A percentile compares a stretch with the other conserved stretches of the same genome.
These are phyloP conservation scores for Trypanosoma conorhini DNA, from an alignment of 208 protist genomes.

Conservation along the genomic window DNA sequence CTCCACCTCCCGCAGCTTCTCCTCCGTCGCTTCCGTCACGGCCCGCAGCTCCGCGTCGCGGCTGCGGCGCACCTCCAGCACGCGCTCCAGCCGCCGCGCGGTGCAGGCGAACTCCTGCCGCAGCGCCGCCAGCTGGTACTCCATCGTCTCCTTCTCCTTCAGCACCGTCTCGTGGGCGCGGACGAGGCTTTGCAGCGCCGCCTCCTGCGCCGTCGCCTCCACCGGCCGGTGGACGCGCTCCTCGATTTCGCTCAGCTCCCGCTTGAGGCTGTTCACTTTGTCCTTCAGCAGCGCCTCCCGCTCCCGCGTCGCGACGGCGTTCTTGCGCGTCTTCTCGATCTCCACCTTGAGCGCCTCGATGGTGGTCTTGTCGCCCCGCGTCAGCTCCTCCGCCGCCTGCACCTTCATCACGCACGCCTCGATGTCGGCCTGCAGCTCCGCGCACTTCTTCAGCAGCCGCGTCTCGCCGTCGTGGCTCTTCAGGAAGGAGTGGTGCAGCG, in stretches of 20 bases:
- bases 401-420: constrained; percentile 95
- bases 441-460: constrained; percentile 95
- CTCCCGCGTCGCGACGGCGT: constrained; percentile 90
- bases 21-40: constrained; percentile 40
- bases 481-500: constrained; percentile 95
- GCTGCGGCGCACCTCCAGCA: constrained; percentile 43
- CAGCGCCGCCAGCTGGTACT: constrained; percentile 57
- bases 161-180: constrained; percentile 90
- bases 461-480: constrained; percentile 98
- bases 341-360: constrained; percentile 93
- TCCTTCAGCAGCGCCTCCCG: constrained; percentile 95
- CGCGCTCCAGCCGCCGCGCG: constrained; percentile 50
- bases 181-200: constrained; percentile 91
- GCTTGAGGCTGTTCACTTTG: constrained; percentile 93
- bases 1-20: constrained; percentile 61
- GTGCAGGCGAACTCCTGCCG: constrained; percentile 42
- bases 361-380: constrained; percentile 94
- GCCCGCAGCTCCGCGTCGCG: constrained; percentile 55
- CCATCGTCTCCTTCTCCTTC: constrained; percentile 88
- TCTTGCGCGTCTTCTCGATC: constrained; percentile 95
- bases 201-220: constrained; percentile 92
- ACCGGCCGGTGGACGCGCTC: constrained; percentile 85
- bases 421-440: constrained; percentile 95
- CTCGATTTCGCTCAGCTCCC: constrained; percentile 94
- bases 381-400: constrained; percentile 92